Evolutionary conservation across 2,329 filamentous ascomycete species (phyloP), one percentile per base, ranked within the genome.

Genomic region (Fusarium irregulare): DNA sequence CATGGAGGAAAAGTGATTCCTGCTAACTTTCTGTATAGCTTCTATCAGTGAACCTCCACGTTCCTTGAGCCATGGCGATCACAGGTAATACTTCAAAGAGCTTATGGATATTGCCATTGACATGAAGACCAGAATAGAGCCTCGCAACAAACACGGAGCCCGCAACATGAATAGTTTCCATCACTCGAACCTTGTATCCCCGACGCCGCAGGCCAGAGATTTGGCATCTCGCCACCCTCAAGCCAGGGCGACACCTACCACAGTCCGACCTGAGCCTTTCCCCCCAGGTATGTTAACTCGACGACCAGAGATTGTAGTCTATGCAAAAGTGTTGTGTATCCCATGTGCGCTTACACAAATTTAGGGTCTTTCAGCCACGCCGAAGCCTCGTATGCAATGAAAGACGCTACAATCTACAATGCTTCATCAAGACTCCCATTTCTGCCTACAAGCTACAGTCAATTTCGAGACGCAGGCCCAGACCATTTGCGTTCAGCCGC

Each of bases 141-240:
- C 75, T 62, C 78, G 76, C 48, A 75, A 75, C 25, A 76, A 75
- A 65, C 75, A 80, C 21, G 76, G 73, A 20, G 71, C 83, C 34
- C 80, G 80, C 21, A 74, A 77, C 7, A 75, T 83, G 20, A 79
- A 79, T 42, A 71, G 81, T 18, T 75, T 77, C 37, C 77, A 81
- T 12, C 80, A 82, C 51, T 78, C 81, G 18, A 83, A 80, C 60
- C 68, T 82, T 32, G 73, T 74, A 42, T 80, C 79, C n/a, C 79
- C 79, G 7, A 79, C 78, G 11, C 78, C 76, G 14, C 66, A 73
- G 11, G 68, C 75, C 2, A 74, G 76, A 66, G 77, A 78, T 37
- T 40, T 77, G 8, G 69, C 75, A 23, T 45, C 73, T 42, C 74
- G 75, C 25, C 65, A 74, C 4, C 73, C 76, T 23, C 55, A 71